Conservation (phyloP, 23 red algal species). For the Chondrus crispus region DNA sequence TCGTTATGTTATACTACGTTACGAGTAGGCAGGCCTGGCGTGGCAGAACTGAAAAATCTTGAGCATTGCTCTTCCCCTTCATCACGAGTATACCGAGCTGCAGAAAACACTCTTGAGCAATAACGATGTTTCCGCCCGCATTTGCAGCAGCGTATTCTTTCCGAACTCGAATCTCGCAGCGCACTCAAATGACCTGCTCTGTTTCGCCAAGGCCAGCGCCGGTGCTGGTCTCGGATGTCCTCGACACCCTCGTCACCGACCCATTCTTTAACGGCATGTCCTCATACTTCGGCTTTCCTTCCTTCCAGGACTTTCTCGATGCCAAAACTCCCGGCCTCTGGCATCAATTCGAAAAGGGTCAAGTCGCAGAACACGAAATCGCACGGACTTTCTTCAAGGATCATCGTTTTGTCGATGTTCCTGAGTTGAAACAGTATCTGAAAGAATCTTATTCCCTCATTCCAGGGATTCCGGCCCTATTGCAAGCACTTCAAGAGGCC, state of each 20-base stretch:
- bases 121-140: too few relatives aligned
- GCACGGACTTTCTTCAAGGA: constrained; percentile 68
- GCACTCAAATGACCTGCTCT: too few relatives aligned
- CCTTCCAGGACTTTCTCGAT: constrained; percentile 61
- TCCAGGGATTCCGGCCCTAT: constrained; percentile 63
- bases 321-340: constrained; percentile 83
- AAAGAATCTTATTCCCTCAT: constrained; percentile 55
- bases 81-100: too few relatives aligned
- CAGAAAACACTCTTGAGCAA: too few relatives aligned
- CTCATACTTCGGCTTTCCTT: constrained; percentile 80
- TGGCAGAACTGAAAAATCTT: too few relatives aligned
- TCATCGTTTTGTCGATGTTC: constrained; percentile 36
- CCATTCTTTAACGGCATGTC: constrained; percentile 92
- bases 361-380: constrained; percentile 37
- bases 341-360: constrained; percentile 82
- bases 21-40: too few relatives aligned
- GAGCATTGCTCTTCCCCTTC: too few relatives aligned
- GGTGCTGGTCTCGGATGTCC: constrained; percentile 83
- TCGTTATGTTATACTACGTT: too few relatives aligned
- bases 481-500: constrained; percentile 44
- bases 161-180: too few relatives aligned
- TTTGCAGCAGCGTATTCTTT: too few relatives aligned
- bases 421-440: constrained; percentile 66
- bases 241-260: constrained; percentile 93
- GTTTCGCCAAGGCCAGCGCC: too few relatives aligned